Evolutionary conservation across 495 filamentous ascomycete genomes (phyloP), one percentile per base, ranked within the genome.

Genomic region (Neurospora discreta): DNA sequence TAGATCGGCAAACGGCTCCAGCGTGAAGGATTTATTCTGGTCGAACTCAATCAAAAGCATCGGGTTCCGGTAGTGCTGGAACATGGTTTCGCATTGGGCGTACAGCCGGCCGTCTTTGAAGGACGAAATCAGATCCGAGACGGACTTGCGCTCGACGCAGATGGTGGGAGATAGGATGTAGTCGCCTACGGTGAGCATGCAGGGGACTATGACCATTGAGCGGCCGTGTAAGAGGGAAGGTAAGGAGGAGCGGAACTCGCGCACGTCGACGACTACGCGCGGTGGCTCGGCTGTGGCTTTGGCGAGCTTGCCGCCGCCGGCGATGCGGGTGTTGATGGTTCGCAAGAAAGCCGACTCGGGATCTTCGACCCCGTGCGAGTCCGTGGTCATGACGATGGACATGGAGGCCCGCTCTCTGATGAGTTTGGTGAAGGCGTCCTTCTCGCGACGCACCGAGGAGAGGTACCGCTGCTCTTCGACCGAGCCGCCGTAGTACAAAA

Each of bases 11-110:
- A 97, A 97, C 0, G 93, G 92, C 80, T 98, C 95, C 18, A 99
- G 90, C 11, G 93, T 98, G 80, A 99, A 99, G 26, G 92, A 93
- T 78, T 97, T 97, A 82, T 97, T 93, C 78, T 97, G 92, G 80
- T 98, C 94, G 81, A 99, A 99, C 78, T 99, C 95, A 75, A 99
- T 97, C 40, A 99, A 85, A 4, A 99, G 89, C 86, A 98, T 91
- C 0, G 95, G 93, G 74, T 81, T 89, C 76, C 92, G 91, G 87
- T 99, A 99, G 82, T 98, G 88, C 76, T 91, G 87, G 40, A 95
- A 88, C 96, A 99, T 98, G 26, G 90, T 91, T 82, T 99, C 96
- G 33, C 91, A 90, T 82, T 99, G 95, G 76, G 90, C 92, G 81
- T 92, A 99, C 60, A 99, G 87, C 39, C 95, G 89, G 52, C 95